Conservation (phyloP, 2,329 filamentous ascomycete genomes). For the Diplodia mutila region DNA sequence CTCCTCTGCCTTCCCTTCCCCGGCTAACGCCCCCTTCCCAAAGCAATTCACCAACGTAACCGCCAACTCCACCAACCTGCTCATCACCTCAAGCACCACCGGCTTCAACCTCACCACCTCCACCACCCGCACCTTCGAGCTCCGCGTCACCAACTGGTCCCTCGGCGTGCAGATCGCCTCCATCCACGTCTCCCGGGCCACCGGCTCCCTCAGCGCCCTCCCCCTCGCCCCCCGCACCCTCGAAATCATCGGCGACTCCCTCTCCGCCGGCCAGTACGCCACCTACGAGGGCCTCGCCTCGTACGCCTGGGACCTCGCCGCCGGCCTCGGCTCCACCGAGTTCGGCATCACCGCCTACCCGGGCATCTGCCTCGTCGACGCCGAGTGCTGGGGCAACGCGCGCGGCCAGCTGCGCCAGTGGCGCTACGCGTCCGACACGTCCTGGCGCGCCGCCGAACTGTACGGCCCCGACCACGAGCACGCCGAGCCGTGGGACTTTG, state of each 20-base stretch:
- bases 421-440: conserved; percentile 61
- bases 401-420: conserved; percentile 56
- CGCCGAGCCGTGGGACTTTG: conserved; percentile 43
- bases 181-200: conserved; percentile 55
- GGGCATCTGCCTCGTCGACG: conserved; percentile 61
- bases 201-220: conserved; percentile 51
- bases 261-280: conserved; percentile 61
- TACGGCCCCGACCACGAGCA: conserved; percentile 41
- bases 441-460: conserved; percentile 50
- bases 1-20: not conserved
- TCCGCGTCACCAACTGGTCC: conserved; percentile 65
- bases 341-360: conserved; percentile 63
- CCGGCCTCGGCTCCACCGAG: conserved; percentile 62
- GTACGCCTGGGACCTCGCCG: conserved; percentile 60
- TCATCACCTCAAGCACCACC: conserved; percentile 53
- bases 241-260: conserved; percentile 52
- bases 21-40: not conserved
- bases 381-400: conserved; percentile 57
- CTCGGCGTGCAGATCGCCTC: conserved; percentile 61
- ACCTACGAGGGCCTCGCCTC: conserved; percentile 62
- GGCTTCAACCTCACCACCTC: conserved; percentile 51
- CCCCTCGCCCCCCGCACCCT: conserved; percentile 43
- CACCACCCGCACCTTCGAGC: conserved; percentile 56
- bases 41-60: conserved; percentile 64
- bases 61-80: conserved; percentile 58